These are phyloP conservation scores for Daldinia vernicosa DNA, from an alignment of 495 filamentous ascomycete genomes.

Conservation along the genomic window DNA sequence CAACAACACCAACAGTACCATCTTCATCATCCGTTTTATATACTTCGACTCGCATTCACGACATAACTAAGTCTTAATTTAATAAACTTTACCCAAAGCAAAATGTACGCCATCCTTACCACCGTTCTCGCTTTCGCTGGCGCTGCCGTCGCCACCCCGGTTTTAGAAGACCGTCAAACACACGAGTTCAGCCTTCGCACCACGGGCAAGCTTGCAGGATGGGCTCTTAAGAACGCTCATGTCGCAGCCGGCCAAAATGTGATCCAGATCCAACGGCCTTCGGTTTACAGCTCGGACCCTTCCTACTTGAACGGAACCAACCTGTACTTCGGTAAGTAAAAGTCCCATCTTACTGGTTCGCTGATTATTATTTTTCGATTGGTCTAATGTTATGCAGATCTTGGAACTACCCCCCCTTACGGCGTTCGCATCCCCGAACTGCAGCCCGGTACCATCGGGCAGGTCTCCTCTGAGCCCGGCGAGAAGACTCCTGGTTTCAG, in stretches of 20 bases:
- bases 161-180: background rate
- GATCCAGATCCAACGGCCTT: constrained; percentile 29
- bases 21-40: background rate
- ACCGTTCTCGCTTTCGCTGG: background rate
- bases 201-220: constrained; percentile 15
- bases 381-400: background rate
- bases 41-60: too few species aligned
- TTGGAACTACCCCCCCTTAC: background rate
- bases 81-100: background rate
- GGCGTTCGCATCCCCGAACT: background rate
- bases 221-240: constrained; percentile 27
- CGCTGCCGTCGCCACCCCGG: background rate
- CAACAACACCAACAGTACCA: background rate
- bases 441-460: background rate
- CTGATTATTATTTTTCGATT: background rate
- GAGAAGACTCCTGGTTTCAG: background rate
- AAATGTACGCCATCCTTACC: background rate
- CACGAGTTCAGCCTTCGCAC: constrained; percentile 16
- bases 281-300: constrained; percentile 18
- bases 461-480: background rate
- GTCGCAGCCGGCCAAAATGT: constrained; percentile 13
- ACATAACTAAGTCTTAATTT: too few species aligned
- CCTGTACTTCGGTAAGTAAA: constrained; percentile 25
- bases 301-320: constrained; percentile 23
- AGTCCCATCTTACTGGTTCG: background rate